Base-by-base conservation (phyloP, 768 basidiomycete species). In the Lactarius vividus region DNA sequence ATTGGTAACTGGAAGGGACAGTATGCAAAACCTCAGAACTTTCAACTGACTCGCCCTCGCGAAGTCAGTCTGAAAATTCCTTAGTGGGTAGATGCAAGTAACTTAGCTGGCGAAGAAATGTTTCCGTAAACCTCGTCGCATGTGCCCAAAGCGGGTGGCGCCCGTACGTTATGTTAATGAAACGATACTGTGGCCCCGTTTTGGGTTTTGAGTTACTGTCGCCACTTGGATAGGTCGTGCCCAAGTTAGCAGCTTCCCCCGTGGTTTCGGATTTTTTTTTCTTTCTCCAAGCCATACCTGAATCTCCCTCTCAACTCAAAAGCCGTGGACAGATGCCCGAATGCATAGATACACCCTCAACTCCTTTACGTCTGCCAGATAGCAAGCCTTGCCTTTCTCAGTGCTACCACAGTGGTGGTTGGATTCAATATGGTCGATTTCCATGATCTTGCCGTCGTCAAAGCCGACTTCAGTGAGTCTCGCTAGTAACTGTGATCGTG, bases 351-450 rank as follows among this genome's bases (percentile, higher is more conserved):
- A 11, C 11, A 15, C 49, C 49, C 49, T 28, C 49, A 15, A 26
- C 15, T 28, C 4, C 26, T 52, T n/a, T 26, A 26, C 26, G 11
- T 28, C 49, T 15, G 49, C 26, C 26, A 26, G 49, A 52, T 23
- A 26, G 49, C n/a, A n/a, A n/a, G n/a, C n/a, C 5, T 28, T 15
- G 23, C 13, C 15, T 52, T 23, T 2, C n/a, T 11, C 46, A 4
- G 46, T 49, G 46, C 46, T 4, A 15, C 49, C 3, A 52, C 37
- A 15, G 37, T 39, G 15, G 23, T 23, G 23, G n/a, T 49, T 11
- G 23, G 46, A 49, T 49, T 23, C 46, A 49, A 31, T 8, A 59
- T 64, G 63, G 54, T 26, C 54, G 26, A 62, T 26, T 46, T 64
- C 40, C n/a, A 55, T 20, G 39, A 64, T 26, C 54, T 40, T 0